These are phyloP conservation scores for Celoporthe dispersa DNA, from an alignment of 2,329 filamentous ascomycete species.

Conservation along the genomic window DNA sequence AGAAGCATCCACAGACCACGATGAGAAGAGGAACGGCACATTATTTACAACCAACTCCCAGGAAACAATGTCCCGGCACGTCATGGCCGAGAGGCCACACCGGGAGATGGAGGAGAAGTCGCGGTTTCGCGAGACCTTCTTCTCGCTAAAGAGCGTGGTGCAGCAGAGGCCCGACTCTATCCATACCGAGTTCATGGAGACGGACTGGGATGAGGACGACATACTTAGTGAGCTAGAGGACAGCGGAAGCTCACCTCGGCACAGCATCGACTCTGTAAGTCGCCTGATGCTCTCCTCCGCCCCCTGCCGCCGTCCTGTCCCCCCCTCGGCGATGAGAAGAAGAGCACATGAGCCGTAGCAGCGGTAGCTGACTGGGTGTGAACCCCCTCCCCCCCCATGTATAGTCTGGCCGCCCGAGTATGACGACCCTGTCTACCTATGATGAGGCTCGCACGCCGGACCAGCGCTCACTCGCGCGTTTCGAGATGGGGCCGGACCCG, in stretches of 20 bases:
- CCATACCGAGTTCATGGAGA: constrained; percentile 78
- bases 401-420: constrained; percentile 74
- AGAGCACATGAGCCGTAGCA: background rate
- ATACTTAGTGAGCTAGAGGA: constrained; percentile 64
- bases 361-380: constrained; percentile 31
- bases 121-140: constrained; percentile 61
- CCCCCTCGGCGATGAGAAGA: background rate
- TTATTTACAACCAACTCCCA: constrained; percentile 31
- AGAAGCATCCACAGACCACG: constrained; percentile 4
- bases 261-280: constrained; percentile 74
- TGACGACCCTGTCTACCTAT: constrained; percentile 85
- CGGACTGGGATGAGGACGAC: constrained; percentile 72
- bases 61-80: constrained; percentile 42
- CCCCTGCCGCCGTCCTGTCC: background rate
- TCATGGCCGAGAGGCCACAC: constrained; percentile 45
- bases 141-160: constrained; percentile 58
- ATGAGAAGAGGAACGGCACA: background rate
- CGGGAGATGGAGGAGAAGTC: constrained; percentile 59
- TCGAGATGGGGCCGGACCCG: constrained; percentile 46
- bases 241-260: constrained; percentile 63
- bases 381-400: background rate
- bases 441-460: constrained; percentile 79
- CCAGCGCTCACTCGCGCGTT: constrained; percentile 28
- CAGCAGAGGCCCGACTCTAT: constrained; percentile 68
- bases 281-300: background rate